Base-by-base conservation (phyloP, 2,329 filamentous ascomycete species). In the Drechmeria coniospora region DNA sequence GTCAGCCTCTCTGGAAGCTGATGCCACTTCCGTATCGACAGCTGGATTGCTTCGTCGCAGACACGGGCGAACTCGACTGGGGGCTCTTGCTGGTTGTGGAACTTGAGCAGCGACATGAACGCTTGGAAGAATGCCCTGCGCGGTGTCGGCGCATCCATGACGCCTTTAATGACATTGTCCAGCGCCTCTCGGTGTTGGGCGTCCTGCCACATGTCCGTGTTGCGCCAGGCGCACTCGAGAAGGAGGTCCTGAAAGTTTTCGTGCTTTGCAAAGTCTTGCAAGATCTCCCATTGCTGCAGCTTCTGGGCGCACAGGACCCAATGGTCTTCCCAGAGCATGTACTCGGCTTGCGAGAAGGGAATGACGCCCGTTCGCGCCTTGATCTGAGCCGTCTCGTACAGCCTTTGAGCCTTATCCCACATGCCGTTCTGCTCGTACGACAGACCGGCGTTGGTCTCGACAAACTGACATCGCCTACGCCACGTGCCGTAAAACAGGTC, bases 271-370 rank as follows among this genome's bases (percentile, higher is more conserved):
- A 95, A 95, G 43, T 99, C 92, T 36, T 84, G 83, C 19, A 99
- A 56, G 31, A 99, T 87, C 43, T 99, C 90, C 90, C 90, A 99
- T 48, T 98, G 92, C 51, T 98, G 92, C 25, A 99, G 65, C 56
- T 98, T 98, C 56, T 95, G 84, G 0, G 87, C 90, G 50, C 90
- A 98, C 27, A 94, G 68, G 23, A 98, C 77, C 90, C 90, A 99
- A 43, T 98, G 92, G 47, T 99, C 90, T 54, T 99, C 90, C 90
- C 90, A 99, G 1, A 99, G 68, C 71, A 92, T 94, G 54, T 99
- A 99, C 53, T 99, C 90, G 18, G 78, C 84, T 43, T 92, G 81
- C 1, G 87, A 93, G 52, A 94, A 95, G 0, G 90, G 87, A 35
- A 95, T 74, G n/a, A 87, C 82, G 28, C 86, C 90, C 1, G 87